These are phyloP conservation scores for Fonsecaea pugnacius DNA, from an alignment of 2,329 filamentous ascomycete genomes.

Conservation along the genomic window DNA sequence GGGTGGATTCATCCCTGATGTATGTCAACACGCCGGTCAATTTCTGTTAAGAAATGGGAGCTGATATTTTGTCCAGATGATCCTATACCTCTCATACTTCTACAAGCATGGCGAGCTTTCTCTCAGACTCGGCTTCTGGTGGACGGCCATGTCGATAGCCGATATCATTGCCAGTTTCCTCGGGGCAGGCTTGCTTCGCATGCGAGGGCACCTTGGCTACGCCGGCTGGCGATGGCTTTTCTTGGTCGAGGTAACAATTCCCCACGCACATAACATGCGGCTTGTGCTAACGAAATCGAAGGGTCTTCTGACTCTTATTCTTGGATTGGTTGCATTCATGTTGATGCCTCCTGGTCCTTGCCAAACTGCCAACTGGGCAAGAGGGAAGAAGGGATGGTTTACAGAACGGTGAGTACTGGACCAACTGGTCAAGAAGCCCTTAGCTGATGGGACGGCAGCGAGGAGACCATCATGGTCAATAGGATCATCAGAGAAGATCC, in stretches of 20 bases:
- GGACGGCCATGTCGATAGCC: conserved; percentile 51
- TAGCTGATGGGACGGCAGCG: conserved; percentile 42
- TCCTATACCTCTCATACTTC: conserved; percentile 47
- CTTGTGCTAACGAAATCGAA: conserved; percentile 32
- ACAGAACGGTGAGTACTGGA: conserved; percentile 49
- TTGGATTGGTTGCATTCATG: conserved; percentile 50
- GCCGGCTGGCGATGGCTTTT: conserved; percentile 42
- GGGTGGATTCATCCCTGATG: conserved; percentile 52
- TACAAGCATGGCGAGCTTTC: conserved; percentile 45
- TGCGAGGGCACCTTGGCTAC: conserved; percentile 39
- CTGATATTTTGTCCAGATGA: conserved; percentile 21
- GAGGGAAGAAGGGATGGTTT: conserved; percentile 65
- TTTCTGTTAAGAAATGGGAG: background rate
- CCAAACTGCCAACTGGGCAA: conserved; percentile 60
- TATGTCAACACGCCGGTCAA: conserved; percentile 5
- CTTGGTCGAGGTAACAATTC: conserved; percentile 42
- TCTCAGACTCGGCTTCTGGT: conserved; percentile 46
- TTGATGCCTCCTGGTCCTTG: conserved; percentile 47
- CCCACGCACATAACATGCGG: conserved; percentile 41
- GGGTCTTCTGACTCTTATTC: conserved; percentile 48
- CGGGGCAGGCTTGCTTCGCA: conserved; percentile 48
- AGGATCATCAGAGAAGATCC: conserved; percentile 56
- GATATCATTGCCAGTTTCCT: conserved; percentile 53
- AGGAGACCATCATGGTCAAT: conserved; percentile 67
- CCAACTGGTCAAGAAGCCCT: background rate